Evolutionary conservation across 768 basidiomycete genomes (phyloP), one percentile per base, ranked within the genome.

Genomic region (Tubosaeta sp.): DNA sequence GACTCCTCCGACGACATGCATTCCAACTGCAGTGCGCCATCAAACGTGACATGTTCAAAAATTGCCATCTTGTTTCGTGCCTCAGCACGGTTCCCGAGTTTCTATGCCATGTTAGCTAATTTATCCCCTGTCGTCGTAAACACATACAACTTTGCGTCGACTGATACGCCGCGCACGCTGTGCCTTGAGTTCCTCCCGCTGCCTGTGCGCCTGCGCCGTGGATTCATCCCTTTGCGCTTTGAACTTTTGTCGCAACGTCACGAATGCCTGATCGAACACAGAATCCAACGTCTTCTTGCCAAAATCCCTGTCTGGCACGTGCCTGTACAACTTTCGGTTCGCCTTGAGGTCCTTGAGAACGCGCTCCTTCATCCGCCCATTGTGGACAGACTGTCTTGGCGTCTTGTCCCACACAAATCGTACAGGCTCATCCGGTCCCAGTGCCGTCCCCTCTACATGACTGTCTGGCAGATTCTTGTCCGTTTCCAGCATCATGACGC

Each of bases 1-100:
- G 87, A 88, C 64, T 90, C 88, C 57, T 90, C 88, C 29, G 83
- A 85, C 26, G 88, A 90, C 83, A 89, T 87, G 67, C 86, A 89
- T 43, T 89, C 88, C 17, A 81, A 55, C 54, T 85, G 82, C 51
- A 90, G 66, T 13, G 88, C 86, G 13, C 81, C 80, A 60, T 88
- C 85, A 60, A 89, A 89, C 13, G 72, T 75, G 25, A 80, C 72
- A 65, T 88, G 82, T 50, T 81, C 76, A 53, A 87, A 84, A 0
- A 61, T 69, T 25, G 68, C 68, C 25, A 81, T 65, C 49, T 76
- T 80, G 57, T 80, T 71, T 22, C 88, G 77, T 26, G 80, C 74
- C 26, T 81, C 82, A 9, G 78, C 75, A 19, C 88, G 86, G 66
- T 79, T 81, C 49, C 66, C 76, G 39, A 89, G 77, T 76, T 90